Evolutionary conservation across 2,329 filamentous ascomycete species (phyloP).

Genomic region (Phoma sp.): DNA sequence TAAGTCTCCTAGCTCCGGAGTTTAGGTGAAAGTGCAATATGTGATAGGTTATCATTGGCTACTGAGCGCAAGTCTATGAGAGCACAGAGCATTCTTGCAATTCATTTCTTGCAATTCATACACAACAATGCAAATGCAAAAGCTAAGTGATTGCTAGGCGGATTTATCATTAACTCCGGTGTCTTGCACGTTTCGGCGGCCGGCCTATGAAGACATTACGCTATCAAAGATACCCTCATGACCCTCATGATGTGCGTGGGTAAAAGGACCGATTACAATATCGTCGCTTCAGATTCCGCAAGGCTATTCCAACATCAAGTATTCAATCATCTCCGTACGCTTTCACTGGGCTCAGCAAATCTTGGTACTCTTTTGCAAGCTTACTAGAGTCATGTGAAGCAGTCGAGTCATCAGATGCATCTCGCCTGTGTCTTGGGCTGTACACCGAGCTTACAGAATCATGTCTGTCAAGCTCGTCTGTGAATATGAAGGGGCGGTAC

Average conservation of each 20-base stretch:
- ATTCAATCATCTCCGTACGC: slow-evolving; percentile 21
- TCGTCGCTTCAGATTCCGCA: too few relatives aligned
- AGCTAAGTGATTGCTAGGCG: neutral
- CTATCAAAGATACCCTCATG: too few relatives aligned
- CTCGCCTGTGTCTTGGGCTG: slow-evolving; percentile 19
- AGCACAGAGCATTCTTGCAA: too few relatives aligned
- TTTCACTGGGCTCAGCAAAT: slow-evolving; percentile 26
- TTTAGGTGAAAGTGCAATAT: neutral
- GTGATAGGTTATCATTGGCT: neutral
- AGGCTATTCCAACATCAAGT: too few relatives aligned
- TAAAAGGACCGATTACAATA: too few relatives aligned
- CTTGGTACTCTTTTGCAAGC: slow-evolving; percentile 35
- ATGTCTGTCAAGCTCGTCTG: neutral
- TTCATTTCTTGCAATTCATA: too few relatives aligned
- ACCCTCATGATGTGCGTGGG: too few relatives aligned
- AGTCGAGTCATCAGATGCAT: slow-evolving; percentile 18
- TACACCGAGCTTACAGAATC: slow-evolving; percentile 6
- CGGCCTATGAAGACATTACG: too few relatives aligned
- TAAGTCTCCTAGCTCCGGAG: neutral
- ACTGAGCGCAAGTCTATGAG: too few relatives aligned
- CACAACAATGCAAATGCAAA: too few relatives aligned
- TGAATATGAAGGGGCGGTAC: slow-evolving; percentile 6
- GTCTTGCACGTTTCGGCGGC: neutral
- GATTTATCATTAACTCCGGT: neutral
- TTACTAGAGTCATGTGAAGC: slow-evolving; percentile 26